Evolutionary conservation across 2,329 filamentous ascomycete species (phyloP).

Genomic region (Beauveria sp.): DNA sequence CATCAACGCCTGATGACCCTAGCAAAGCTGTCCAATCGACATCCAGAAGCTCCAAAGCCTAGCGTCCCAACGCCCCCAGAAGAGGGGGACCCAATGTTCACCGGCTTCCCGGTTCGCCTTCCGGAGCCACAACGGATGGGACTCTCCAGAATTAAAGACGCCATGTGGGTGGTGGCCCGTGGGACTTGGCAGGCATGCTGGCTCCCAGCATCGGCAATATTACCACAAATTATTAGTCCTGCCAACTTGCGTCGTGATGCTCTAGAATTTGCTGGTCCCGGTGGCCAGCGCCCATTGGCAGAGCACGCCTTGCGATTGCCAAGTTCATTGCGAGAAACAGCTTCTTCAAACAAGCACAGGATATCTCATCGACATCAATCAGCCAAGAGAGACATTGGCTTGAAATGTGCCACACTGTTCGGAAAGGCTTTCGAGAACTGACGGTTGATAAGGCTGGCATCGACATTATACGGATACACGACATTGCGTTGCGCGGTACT

Average conservation of each 20-base stretch:
- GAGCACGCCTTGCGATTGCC: background rate
- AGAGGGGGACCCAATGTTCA: background rate
- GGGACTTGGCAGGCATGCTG: background rate
- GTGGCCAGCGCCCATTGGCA: background rate
- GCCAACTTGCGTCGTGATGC: too few relatives aligned
- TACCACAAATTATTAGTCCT: background rate
- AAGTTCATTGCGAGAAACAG: background rate
- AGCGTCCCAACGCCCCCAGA: background rate
- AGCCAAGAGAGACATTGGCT: background rate
- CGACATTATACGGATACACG: too few relatives aligned
- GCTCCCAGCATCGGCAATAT: background rate
- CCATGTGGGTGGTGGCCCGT: conserved; percentile 5
- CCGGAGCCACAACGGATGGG: conserved; percentile 1
- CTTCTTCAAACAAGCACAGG: background rate
- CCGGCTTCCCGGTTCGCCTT: conserved; percentile 1
- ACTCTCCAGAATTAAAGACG: background rate
- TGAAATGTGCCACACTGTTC: background rate
- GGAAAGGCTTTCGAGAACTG: background rate
- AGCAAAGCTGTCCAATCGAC: background rate
- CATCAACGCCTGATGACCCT: background rate
- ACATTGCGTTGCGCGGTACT: background rate
- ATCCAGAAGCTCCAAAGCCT: background rate
- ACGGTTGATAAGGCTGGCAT: background rate
- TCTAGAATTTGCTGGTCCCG: background rate
- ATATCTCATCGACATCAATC: background rate